Base-by-base conservation (phyloP, 768 basidiomycete species). In the Krasilnikovozyma curviuscula region DNA sequence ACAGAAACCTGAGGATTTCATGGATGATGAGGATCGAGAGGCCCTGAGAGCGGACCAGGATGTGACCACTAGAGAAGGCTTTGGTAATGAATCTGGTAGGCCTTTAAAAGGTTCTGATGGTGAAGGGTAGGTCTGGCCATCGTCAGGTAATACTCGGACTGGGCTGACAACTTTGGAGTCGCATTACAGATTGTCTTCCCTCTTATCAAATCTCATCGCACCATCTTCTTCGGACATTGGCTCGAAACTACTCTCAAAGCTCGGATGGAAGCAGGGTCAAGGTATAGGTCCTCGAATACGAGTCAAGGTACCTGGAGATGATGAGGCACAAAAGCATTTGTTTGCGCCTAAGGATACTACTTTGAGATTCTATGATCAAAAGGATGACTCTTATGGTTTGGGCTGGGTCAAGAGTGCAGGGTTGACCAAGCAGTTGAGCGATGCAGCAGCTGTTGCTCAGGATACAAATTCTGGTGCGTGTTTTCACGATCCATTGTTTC, bases 11-110 rank as follows among this genome's bases (percentile, higher is more conserved):
- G 84, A 91, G 64, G 86, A 93, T 61, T 97, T 84, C 61, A 97
- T 98, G 93, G 93, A 98, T 66, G 93, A 95, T 35, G 93, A 98
- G 65, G 93, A 97, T 62, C 68, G 95, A 14, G 77, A 81, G 38
- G 84, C 84, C 53, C 63, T 81, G 51, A 74, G 72, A 29, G 83
- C 86, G 33, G 75, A 73, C 55, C 71, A 78, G 55, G 75, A 72
- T 18, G 63, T 93, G 8, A 79, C 83, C 58, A 81, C 78, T 31
- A 77, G 78, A 12, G 81, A 89, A 30, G 62, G 61, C 1, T 64
- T 63, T 46, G 73, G 81, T 55, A 80, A 55, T 65, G 78, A 9
- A 16, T 28, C 29, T n/a, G 2, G n/a, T 45, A 31, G 33, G 9
- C 30, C 31, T 23, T 23, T 12, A 35, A 21, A 32, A 37, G 33